Conservation (phyloP, 352 stramenopile species). For the Phytopythium mirpurense region DNA sequence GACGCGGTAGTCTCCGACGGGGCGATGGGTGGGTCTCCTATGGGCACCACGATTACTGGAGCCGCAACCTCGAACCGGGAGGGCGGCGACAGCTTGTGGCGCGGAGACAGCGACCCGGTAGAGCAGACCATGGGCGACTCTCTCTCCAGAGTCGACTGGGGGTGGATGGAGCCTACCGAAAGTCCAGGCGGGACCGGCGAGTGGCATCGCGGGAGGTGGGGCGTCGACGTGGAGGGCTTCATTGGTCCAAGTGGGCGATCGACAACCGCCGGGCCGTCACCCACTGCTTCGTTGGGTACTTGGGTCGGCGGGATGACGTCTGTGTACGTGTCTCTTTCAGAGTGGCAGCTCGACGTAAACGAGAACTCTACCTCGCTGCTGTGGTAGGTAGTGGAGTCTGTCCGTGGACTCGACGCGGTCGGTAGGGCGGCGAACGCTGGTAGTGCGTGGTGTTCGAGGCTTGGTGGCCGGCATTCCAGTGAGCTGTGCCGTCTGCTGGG, state of each 20-base stretch:
- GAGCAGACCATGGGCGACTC: constrained; percentile 1
- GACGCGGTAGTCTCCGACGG: background rate
- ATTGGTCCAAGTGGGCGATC: no score
- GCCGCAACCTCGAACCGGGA: background rate
- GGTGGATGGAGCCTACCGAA: no score
- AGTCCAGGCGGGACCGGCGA: constrained; percentile 2
- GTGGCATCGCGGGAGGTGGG: background rate
- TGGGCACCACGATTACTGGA: no score
- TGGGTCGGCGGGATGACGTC: no score
- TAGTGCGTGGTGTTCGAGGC: background rate
- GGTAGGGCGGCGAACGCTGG: background rate
- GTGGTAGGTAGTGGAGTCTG: background rate
- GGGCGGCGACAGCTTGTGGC: background rate
- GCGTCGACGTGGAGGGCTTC: background rate
- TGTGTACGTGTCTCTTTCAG: no score
- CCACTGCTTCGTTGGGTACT: no score
- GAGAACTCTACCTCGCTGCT: background rate
- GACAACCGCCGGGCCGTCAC: no score
- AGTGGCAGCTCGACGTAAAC: no score
- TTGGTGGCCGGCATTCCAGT: background rate
- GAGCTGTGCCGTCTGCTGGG: background rate
- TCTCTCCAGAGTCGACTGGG: constrained; percentile 1
- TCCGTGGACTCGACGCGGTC: background rate
- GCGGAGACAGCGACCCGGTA: background rate
- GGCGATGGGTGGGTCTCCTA: background rate